Base-by-base conservation (phyloP, 345 rosid genomes). In the Kandelia obovata region DNA sequence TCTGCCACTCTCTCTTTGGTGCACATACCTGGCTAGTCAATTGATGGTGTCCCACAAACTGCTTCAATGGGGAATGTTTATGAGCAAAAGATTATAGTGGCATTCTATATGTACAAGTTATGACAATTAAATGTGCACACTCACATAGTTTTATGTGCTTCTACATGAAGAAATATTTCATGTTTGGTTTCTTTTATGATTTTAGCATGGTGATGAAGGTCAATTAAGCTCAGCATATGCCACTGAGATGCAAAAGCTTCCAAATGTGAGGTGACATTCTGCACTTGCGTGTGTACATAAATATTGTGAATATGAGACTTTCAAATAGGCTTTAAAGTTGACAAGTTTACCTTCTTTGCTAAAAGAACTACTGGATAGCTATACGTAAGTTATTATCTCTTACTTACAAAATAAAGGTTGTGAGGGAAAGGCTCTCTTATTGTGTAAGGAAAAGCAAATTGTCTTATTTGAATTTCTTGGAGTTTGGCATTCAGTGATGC, bases 161-260 rank as follows among this genome's bases (percentile, higher is more conserved):
- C 56, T 51, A 34, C 31, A 56, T 62, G 51, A 61, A 25, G 52
- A 60, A 53, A 39, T 51, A 8, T 67, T 75, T 73, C 17, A 62
- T 31, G 26, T 43, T 43, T 51, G 47, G 39, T 0, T 62, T 56
- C 28, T 71, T 70, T 69, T 58, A 23, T 60, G 56, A 23, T 70
- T 67, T 71, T 75, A 94, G 98, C 87, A 85, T 74, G 98, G 98
- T 75, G 95, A 79, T 76, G 98, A 94, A 83, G 98, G 98, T 78
- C 83, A 75, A 68, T 67, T 94, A 75, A 87, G 89, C 76, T 80
- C 84, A 5, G 95, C 95, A 64, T 94, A 82, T 80, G 91, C 92
- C 68, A 77, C 84, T 51, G 95, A 94, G 82, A 81, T 87, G 86
- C 83, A 85, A 72, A 91, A 75, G 89, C 83, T 89, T 86, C 87